A percentile compares a stretch with the other conserved stretches of the same genome.
Conservation (phyloP, 2,329 filamentous ascomycete species). For the Thelonectria rubi region DNA sequence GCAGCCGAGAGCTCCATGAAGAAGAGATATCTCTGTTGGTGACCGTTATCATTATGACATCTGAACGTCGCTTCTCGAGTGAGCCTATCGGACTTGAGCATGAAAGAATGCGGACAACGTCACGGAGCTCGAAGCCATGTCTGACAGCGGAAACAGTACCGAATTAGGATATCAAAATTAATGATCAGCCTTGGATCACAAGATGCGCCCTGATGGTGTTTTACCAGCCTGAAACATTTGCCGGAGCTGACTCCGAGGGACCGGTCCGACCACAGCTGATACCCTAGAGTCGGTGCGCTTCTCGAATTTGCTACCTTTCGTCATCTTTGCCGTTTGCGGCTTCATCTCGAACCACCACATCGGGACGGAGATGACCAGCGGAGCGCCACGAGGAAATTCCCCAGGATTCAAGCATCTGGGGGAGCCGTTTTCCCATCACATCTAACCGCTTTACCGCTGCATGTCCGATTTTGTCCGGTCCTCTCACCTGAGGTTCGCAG, state of each 20-base stretch:
- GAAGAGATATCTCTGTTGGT: not conserved
- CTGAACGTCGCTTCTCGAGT: not conserved
- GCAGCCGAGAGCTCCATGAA: not conserved
- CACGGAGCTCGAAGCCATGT: not conserved
- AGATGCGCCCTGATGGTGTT: conserved; percentile 10
- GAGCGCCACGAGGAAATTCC: conserved; percentile 6
- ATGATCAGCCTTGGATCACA: conserved; percentile 9
- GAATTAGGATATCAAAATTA: conserved; percentile 1
- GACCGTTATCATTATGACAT: not conserved
- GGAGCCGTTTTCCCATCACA: conserved; percentile 8
- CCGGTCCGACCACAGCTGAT: not conserved
- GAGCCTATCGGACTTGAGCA: not conserved
- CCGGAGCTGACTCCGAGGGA: not conserved
- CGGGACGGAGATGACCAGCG: not conserved
- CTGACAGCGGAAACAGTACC: conserved; percentile 1
- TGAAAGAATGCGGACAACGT: conserved; percentile 13
- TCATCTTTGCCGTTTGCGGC: not conserved
- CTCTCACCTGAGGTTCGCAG: conserved; percentile 28
- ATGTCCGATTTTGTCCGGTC: conserved; percentile 29
- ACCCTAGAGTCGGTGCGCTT: not conserved
- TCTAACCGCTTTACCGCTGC: conserved; percentile 10
- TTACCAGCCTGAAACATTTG: conserved; percentile 15
- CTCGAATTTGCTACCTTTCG: not conserved
- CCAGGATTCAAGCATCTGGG: not conserved
- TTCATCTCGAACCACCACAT: not conserved